phyloP scores from a whole-genome alignment of 164 flowering plant species.

The Chimonanthus salicifolius region DNA sequence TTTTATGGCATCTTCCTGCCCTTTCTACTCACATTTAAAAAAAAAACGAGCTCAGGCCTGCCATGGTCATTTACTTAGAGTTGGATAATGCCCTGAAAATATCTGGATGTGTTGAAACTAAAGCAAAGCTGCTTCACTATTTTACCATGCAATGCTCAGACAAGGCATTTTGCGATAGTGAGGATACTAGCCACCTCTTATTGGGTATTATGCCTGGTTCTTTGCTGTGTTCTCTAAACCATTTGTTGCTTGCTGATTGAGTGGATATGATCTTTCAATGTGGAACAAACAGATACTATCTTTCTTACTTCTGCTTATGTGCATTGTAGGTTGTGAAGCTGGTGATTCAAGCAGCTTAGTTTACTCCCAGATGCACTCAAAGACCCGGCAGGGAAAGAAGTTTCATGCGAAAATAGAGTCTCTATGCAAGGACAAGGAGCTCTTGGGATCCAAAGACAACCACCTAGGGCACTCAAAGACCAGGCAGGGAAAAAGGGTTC shows the following conservation, averaged over 20 bases:
- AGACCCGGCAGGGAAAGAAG: neutral
- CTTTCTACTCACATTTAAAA: neutral
- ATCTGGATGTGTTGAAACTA: neutral
- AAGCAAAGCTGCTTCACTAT: neutral
- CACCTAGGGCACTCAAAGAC: neutral
- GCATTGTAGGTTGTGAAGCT: neutral
- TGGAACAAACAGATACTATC: neutral
- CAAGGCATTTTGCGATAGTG: neutral
- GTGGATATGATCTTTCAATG: neutral
- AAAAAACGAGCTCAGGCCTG: neutral
- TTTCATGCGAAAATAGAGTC: neutral
- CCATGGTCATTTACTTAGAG: neutral
- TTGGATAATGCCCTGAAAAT: neutral
- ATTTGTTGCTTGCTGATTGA: neutral
- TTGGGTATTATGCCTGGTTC: neutral
- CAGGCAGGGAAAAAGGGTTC: neutral
- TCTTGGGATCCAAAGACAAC: neutral
- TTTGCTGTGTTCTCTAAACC: neutral
- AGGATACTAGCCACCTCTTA: neutral
- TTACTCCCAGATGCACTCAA: neutral
- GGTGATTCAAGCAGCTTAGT: neutral
- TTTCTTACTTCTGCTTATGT: neutral
- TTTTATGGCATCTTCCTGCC: neutral
- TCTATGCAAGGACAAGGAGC: constrained; percentile 7
- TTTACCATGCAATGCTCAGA: neutral